These are phyloP conservation scores for Pichia heedii DNA, from an alignment of 805 yeast genomes.

Conservation along the genomic window DNA sequence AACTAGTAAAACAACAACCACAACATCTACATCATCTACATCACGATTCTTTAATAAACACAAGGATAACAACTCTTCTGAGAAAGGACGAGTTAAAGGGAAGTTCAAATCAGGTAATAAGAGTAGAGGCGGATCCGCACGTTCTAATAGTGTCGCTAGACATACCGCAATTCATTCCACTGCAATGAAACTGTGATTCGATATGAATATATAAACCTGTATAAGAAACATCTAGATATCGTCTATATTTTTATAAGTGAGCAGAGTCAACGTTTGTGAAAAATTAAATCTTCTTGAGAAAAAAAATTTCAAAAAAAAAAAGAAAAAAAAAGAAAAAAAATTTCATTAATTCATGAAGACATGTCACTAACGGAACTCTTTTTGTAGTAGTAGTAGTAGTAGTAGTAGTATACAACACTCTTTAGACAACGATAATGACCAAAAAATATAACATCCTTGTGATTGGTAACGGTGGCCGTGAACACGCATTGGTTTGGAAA, in stretches of 20 bases:
- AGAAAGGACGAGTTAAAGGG: background rate
- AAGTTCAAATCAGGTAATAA: background rate
- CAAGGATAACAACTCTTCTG: no score
- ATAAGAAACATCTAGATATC: no score
- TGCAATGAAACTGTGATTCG: background rate
- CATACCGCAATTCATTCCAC: background rate
- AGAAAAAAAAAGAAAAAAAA: no score
- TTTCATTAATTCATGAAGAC: no score
- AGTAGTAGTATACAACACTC: no score
- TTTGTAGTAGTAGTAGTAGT: no score
- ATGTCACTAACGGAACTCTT: no score
- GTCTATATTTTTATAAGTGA: no score
- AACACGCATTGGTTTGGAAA: conserved; percentile 93
- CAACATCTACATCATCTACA: background rate
- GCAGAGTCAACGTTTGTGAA: no score
- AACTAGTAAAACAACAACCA: background rate
- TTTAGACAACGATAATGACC: background rate
- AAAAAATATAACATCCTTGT: conserved; percentile 53
- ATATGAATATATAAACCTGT: no score
- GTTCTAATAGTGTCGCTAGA: conserved; percentile 1
- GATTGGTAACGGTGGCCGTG: conserved; percentile 98
- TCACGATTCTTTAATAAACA: background rate
- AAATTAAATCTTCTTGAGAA: no score
- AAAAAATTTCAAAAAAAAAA: no score
- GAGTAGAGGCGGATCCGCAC: background rate